phyloP scores from a whole-genome alignment of 2,329 filamentous ascomycete genomes.

The Pseudopyricularia javanii region DNA sequence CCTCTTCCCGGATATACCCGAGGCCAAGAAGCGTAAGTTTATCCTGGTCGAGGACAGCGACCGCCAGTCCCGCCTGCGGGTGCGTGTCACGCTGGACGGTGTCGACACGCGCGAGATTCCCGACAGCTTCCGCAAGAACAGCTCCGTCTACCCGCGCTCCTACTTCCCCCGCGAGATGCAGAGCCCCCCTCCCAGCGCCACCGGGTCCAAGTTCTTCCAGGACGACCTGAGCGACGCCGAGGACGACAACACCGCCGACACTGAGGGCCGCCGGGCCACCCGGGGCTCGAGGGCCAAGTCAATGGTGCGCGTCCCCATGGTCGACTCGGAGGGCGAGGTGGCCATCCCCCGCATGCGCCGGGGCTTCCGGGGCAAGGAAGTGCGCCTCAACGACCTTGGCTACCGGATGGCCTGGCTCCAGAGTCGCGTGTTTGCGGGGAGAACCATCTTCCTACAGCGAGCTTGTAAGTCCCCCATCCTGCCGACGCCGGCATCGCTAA shows the following conservation, averaged over 20 bases:
- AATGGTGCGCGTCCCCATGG: constrained; percentile 50
- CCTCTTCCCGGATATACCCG: constrained; percentile 79
- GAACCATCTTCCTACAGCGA: constrained; percentile 80
- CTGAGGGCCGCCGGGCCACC: constrained; percentile 30
- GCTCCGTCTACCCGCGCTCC: constrained; percentile 80
- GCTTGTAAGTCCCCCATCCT: constrained; percentile 70
- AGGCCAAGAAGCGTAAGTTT: constrained; percentile 88
- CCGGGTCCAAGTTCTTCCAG: constrained; percentile 62
- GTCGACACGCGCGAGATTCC: constrained; percentile 94
- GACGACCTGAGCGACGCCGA: constrained; percentile 48
- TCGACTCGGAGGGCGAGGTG: constrained; percentile 57
- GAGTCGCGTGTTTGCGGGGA: constrained; percentile 77
- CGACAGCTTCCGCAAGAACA: constrained; percentile 82
- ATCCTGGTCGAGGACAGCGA: constrained; percentile 88
- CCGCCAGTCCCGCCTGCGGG: constrained; percentile 67
- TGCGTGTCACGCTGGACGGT: constrained; percentile 83
- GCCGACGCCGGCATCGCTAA: no score
- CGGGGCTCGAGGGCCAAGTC: constrained; percentile 20
- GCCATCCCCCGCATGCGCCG: constrained; percentile 64
- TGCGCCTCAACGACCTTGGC: constrained; percentile 84
- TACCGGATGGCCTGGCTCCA: constrained; percentile 97
- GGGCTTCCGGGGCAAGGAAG: constrained; percentile 62
- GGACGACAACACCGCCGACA: constrained; percentile 38
- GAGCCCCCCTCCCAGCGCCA: constrained; percentile 64
- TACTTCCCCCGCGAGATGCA: constrained; percentile 94